A percentile compares a stretch with the other conserved stretches of the same genome.
These are phyloP conservation scores for Borealophlyctis nickersoniae DNA, from an alignment of 192 early-diverging fungal genomes.

Conservation along the genomic window DNA sequence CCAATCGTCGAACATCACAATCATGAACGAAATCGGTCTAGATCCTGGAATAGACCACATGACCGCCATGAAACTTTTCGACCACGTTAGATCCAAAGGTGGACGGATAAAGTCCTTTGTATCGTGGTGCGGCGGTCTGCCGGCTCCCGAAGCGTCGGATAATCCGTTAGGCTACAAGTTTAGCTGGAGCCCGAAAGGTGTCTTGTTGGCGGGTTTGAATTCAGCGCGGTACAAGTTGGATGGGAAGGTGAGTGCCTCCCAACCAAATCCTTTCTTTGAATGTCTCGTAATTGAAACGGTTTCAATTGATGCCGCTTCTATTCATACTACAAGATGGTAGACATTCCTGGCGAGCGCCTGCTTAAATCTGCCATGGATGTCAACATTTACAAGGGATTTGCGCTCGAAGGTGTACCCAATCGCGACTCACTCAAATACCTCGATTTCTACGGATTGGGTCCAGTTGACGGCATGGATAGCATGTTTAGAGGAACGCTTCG, in stretches of 20 bases:
- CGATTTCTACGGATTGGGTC: constrained; percentile 77
- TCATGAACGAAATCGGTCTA: constrained; percentile 98
- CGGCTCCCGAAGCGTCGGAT: constrained; percentile 93
- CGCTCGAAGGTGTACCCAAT: constrained; percentile 92
- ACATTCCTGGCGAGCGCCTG: constrained; percentile 66
- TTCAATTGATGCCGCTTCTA: not conserved
- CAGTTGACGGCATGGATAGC: constrained; percentile 67
- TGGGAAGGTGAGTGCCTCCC: constrained; percentile 62
- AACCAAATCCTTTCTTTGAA: not conserved
- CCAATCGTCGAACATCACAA: constrained; percentile 54
- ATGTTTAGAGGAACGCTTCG: constrained; percentile 96
- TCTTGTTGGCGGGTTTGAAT: constrained; percentile 85
- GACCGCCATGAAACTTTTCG: constrained; percentile 72
- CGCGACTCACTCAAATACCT: constrained; percentile 88
- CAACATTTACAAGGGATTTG: constrained; percentile 79
- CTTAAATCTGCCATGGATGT: constrained; percentile 73
- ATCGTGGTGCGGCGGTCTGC: constrained; percentile 97
- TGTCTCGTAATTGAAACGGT: no score
- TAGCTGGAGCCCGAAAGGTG: constrained; percentile 86
- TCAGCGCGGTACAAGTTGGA: constrained; percentile 76
- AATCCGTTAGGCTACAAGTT: constrained; percentile 99
- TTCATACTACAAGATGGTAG: constrained; percentile 48
- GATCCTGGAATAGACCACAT: constrained; percentile 99
- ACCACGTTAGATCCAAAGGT: constrained; percentile 81
- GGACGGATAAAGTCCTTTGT: constrained; percentile 73